A percentile compares a stretch with the other conserved stretches of the same genome.
These are phyloP conservation scores for Strobilomyces confusus DNA, from an alignment of 768 basidiomycete genomes.

Conservation along the genomic window DNA sequence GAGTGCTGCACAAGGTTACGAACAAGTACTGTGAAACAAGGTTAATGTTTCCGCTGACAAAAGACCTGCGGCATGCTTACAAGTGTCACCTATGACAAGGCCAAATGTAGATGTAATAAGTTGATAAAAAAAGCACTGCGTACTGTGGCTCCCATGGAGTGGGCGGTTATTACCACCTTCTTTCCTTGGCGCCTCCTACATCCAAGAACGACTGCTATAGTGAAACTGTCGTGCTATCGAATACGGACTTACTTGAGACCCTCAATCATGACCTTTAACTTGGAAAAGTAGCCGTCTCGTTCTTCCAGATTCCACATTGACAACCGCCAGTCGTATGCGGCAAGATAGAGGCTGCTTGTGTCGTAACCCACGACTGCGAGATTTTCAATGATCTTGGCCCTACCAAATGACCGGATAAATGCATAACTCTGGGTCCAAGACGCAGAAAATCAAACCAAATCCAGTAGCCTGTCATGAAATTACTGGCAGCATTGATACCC, in stretches of 20 bases:
- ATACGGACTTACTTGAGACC: conserved; percentile 53
- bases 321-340: conserved; percentile 88
- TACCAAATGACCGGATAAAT: conserved; percentile 21
- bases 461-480: conserved; percentile 90
- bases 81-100: conserved; percentile 42
- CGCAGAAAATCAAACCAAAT: conserved; percentile 57
- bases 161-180: conserved; percentile 80
- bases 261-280: conserved; percentile 78
- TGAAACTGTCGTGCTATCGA: background rate
- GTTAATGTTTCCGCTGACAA: conserved; percentile 6
- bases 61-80: conserved; percentile 30
- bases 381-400: conserved; percentile 93
- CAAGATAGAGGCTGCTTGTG: conserved; percentile 79
- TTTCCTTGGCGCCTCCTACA: conserved; percentile 61
- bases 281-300: conserved; percentile 86
- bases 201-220: background rate
- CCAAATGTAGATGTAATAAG: conserved; percentile 29
- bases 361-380: conserved; percentile 92
- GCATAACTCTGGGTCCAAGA: background rate
- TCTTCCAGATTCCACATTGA: conserved; percentile 90
- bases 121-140: conserved; percentile 18
- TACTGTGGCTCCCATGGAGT: conserved; percentile 85
- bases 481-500: conserved; percentile 86
- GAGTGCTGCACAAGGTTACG: conserved; percentile 28
- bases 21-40: conserved; percentile 71